A percentile compares a stretch with the other conserved stretches of the same genome.
Conservation (phyloP, 495 filamentous ascomycete species). For the Trypethelium eluteriae region DNA sequence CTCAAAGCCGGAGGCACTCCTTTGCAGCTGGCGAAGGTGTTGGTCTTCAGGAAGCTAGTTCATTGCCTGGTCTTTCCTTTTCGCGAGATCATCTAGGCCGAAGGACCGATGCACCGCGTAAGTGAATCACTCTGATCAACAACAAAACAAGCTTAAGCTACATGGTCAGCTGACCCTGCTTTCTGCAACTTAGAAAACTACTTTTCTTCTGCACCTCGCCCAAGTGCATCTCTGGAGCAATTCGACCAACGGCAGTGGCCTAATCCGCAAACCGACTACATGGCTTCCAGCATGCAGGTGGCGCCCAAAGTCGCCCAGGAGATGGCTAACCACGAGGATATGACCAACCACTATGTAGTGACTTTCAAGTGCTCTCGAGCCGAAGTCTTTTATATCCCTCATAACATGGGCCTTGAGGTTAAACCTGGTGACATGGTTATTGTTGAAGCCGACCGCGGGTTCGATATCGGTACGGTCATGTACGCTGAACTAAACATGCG, state of each 20-base stretch:
- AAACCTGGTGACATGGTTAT: constrained; percentile 90
- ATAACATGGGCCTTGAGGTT: constrained; percentile 84
- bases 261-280: constrained; percentile 54
- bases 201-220: constrained; percentile 18
- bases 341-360: constrained; percentile 61
- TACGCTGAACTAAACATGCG: constrained; percentile 75
- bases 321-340: constrained; percentile 29
- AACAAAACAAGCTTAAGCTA: neutral
- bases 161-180: neutral
- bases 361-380: constrained; percentile 91
- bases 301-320: neutral
- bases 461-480: constrained; percentile 88
- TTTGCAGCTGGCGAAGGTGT: constrained; percentile 53
- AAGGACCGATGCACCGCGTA: constrained; percentile 22
- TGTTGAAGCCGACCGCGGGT: constrained; percentile 92
- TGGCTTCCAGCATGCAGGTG: neutral
- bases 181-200: constrained; percentile 10
- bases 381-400: constrained; percentile 93
- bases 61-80: neutral
- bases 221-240: constrained; percentile 1
- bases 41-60: neutral
- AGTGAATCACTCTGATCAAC: neutral
- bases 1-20: constrained; percentile 91
- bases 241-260: constrained; percentile 28
- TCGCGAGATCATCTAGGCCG: constrained; percentile 52